These are phyloP conservation scores for Thermoascus crustaceus DNA, from an alignment of 2,329 filamentous ascomycete species.

Conservation along the genomic window DNA sequence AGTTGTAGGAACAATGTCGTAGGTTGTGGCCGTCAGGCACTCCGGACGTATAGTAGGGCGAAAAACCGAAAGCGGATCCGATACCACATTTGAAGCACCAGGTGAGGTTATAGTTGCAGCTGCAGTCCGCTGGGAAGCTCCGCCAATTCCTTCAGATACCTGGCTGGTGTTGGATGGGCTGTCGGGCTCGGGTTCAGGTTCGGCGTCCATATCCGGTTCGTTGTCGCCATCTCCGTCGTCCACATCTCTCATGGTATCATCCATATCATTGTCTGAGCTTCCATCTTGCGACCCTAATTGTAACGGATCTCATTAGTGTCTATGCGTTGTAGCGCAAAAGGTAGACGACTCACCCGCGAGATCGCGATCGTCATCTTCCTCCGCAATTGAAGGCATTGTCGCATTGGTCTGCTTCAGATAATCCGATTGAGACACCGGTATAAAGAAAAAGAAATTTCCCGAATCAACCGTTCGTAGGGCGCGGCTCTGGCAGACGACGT, in stretches of 20 bases:
- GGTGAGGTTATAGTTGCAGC: slow-evolving; percentile 43
- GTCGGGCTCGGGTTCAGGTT: slow-evolving; percentile 27
- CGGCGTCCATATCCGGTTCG: slow-evolving; percentile 27
- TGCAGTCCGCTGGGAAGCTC: slow-evolving; percentile 37
- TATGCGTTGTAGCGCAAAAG: not conserved
- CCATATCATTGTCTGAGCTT: slow-evolving; percentile 42
- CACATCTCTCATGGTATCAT: slow-evolving; percentile 38
- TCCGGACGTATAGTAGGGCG: slow-evolving; percentile 65
- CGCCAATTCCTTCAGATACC: slow-evolving; percentile 28
- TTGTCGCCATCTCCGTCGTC: slow-evolving; percentile 31
- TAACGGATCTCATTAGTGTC: slow-evolving; percentile 1
- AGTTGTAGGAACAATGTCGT: slow-evolving; percentile 96
- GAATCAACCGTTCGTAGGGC: too few relatives aligned
- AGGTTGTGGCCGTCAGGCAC: slow-evolving; percentile 68
- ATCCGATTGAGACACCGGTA: too few relatives aligned
- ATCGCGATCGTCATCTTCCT: slow-evolving; percentile 14
- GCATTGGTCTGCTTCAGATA: too few relatives aligned
- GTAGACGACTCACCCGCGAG: slow-evolving; percentile 6
- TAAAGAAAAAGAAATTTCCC: too few relatives aligned
- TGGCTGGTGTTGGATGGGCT: slow-evolving; percentile 34
- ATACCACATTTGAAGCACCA: slow-evolving; percentile 29
- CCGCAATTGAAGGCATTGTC: slow-evolving; percentile 26
- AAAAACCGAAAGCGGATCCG: slow-evolving; percentile 34
- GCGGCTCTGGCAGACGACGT: too few relatives aligned
- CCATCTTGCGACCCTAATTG: slow-evolving; percentile 39